phyloP scores from a whole-genome alignment of 257 asterid species.

The Datura wrightii region DNA sequence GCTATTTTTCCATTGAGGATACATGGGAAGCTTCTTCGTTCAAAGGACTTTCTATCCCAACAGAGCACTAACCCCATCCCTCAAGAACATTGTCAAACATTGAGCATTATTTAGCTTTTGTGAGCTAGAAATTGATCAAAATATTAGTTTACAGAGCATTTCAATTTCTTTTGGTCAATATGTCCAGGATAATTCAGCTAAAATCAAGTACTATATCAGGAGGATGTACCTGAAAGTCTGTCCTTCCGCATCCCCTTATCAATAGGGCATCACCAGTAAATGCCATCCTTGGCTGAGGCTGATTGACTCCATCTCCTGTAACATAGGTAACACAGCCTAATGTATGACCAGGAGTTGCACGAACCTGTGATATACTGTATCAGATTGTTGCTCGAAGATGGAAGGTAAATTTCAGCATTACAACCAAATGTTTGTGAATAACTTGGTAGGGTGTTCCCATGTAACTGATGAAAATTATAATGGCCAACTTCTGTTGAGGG shows the following conservation, averaged over 20 bases:
- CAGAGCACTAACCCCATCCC: neutral
- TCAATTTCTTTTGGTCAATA: neutral
- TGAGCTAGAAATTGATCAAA: neutral
- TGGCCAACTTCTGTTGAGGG: neutral
- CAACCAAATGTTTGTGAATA: neutral
- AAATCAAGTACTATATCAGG: conserved; percentile 16
- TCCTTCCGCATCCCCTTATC: conserved; percentile 97
- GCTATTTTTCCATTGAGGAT: too few species aligned
- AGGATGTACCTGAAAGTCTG: conserved; percentile 89
- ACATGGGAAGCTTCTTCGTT: too few species aligned
- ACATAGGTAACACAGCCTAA: conserved; percentile 90
- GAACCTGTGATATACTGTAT: conserved; percentile 57
- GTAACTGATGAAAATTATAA: neutral
- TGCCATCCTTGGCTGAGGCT: conserved; percentile 91
- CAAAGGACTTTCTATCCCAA: too few species aligned
- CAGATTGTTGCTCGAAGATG: neutral
- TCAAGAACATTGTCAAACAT: neutral
- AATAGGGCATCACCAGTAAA: conserved; percentile 92
- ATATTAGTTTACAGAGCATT: neutral
- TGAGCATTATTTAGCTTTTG: neutral
- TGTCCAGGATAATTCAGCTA: neutral
- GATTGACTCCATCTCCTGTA: conserved; percentile 82
- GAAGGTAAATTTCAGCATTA: neutral
- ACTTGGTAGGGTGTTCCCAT: neutral
- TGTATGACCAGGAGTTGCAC: conserved; percentile 97